Percentiles rank a stretch among this genome's conserved stretches.
phyloP scores from a whole-genome alignment of 2,329 filamentous ascomycete species.

The Pestalotiopsis sp. region DNA sequence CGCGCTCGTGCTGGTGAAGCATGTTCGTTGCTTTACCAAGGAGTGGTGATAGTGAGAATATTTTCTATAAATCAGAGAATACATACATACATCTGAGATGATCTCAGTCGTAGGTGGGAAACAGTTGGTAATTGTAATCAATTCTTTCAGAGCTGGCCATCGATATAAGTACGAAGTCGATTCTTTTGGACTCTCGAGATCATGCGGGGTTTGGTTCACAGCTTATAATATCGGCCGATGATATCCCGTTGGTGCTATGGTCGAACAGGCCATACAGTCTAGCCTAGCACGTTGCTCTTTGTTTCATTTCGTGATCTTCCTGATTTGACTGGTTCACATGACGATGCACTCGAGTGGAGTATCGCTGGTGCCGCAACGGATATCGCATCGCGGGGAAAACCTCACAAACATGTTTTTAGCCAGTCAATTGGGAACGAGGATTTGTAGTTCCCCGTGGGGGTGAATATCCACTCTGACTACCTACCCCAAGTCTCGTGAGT shows the following conservation, averaged over 20 bases:
- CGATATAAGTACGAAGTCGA: neutral
- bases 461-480: neutral
- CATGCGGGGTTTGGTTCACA: neutral
- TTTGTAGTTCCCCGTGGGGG: neutral
- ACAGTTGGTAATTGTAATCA: too few species aligned
- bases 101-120: too few species aligned
- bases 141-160: too few species aligned
- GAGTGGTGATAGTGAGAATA: neutral
- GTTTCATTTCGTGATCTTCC: neutral
- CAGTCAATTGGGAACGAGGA: neutral
- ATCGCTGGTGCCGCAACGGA: neutral
- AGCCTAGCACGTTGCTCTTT: neutral
- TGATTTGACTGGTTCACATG: neutral
- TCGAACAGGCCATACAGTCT: neutral
- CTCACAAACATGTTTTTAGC: neutral
- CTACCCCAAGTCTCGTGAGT: neutral
- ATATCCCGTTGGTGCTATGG: neutral
- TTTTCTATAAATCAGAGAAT: neutral
- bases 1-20: constrained; percentile 24
- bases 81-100: too few species aligned
- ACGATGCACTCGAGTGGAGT: neutral
- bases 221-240: neutral
- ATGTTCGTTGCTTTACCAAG: constrained; percentile 13
- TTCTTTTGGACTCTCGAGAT: neutral
- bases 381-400: neutral